Conservation (phyloP, 768 basidiomycete genomes). For the Tulasnella sp. region DNA sequence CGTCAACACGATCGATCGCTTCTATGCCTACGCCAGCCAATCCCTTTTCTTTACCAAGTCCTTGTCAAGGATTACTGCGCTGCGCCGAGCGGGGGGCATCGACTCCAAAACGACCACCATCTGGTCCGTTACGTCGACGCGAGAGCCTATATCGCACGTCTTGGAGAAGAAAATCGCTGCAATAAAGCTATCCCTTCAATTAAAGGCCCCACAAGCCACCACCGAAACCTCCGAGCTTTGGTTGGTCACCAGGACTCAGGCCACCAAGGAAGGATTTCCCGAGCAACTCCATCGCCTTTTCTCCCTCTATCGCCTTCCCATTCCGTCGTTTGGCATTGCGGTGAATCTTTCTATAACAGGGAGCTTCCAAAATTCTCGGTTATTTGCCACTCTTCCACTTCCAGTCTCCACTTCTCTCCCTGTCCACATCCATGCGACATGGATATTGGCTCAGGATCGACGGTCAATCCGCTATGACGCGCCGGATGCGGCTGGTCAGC, state of each 20-base stretch:
- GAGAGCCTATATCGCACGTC: neutral
- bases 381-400: conserved; percentile 48
- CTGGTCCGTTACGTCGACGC: neutral
- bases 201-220: neutral
- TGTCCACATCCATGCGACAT: conserved; percentile 47
- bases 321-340: neutral
- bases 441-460: conserved; percentile 47
- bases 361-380: conserved; percentile 44
- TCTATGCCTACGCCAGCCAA: conserved; percentile 36
- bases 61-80: conserved; percentile 36
- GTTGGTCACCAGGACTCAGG: neutral
- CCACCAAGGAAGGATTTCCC: neutral
- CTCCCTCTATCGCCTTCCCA: neutral
- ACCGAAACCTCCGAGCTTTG: neutral
- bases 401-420: conserved; percentile 42
- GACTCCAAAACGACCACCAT: neutral
- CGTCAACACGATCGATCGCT: conserved; percentile 25
- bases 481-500: neutral
- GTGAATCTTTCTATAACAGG: conserved; percentile 38
- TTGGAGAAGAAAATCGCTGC: neutral
- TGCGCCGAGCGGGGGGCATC: conserved; percentile 29
- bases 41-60: conserved; percentile 43
- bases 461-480: conserved; percentile 30
- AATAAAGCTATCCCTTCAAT: neutral
- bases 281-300: neutral